A percentile compares a stretch with the other conserved stretches of the same genome.
phyloP scores from a whole-genome alignment of 257 asterid genomes.

The Galeopsis tetrahit region DNA sequence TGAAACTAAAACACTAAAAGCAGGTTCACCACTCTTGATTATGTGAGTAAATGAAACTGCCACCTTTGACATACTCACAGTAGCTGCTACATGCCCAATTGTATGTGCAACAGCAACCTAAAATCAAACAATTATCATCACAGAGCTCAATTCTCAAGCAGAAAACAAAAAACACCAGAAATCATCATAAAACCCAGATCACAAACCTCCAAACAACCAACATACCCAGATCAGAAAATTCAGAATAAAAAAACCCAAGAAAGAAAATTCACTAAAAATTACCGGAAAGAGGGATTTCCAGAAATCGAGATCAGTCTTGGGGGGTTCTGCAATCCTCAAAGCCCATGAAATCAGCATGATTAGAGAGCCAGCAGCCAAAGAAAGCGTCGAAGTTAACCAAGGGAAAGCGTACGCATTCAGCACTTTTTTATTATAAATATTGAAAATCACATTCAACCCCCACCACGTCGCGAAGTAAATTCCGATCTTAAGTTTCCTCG shows the following conservation, averaged over 20 bases:
- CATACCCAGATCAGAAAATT: conserved; percentile 32
- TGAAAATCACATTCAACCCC: conserved; percentile 88
- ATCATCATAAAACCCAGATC: conserved; percentile 28
- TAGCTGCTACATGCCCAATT: conserved; percentile 99
- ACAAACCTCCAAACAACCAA: conserved; percentile 11
- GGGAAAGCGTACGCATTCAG: conserved; percentile 89
- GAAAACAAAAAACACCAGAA: conserved; percentile 11
- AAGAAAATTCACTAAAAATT: conserved; percentile 7
- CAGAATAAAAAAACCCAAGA: neutral
- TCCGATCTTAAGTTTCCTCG: conserved; percentile 82
- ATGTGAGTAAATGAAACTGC: conserved; percentile 97
- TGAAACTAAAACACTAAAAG: conserved; percentile 90
- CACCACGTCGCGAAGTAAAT: conserved; percentile 94
- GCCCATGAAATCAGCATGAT: conserved; percentile 94
- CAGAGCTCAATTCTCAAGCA: conserved; percentile 29
- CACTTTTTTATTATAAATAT: conserved; percentile 91
- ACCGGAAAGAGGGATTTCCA: conserved; percentile 98
- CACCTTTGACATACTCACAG: conserved; percentile 98
- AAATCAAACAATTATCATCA: conserved; percentile 5
- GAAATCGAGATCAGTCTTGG: conserved; percentile 93
- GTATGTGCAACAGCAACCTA: conserved; percentile 98
- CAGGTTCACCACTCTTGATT: conserved; percentile 97
- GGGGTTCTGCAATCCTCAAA: conserved; percentile 77
- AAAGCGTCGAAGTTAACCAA: conserved; percentile 92
- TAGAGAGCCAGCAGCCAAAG: conserved; percentile 88